These are phyloP conservation scores for Picea sitchensis DNA, from an alignment of 75 land plant genomes.

Conservation along the genomic window DNA sequence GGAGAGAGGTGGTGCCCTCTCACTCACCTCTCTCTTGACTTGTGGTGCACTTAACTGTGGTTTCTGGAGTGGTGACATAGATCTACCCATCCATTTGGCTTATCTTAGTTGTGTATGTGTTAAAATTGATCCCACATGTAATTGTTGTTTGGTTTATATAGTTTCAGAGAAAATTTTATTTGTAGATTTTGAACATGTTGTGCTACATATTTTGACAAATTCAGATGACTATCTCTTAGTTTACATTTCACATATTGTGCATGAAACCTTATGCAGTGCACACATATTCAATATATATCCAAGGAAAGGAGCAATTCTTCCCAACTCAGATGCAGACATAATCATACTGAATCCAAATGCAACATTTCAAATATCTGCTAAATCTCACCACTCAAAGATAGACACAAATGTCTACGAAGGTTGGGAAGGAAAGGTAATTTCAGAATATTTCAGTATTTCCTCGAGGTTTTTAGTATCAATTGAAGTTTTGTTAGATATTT, in stretches of 20 bases:
- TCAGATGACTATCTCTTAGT: background rate
- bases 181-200: background rate
- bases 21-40: too few relatives aligned
- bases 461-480: background rate
- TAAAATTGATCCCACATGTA: background rate
- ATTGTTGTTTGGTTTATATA: background rate
- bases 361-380: conserved; percentile 62
- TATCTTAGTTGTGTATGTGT: background rate
- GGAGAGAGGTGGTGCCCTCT: too few relatives aligned
- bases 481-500: background rate
- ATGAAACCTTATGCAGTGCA: conserved; percentile 52
- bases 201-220: background rate
- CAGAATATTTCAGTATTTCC: too few relatives aligned
- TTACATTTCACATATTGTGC: background rate
- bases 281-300: conserved; percentile 95
- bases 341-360: conserved; percentile 86
- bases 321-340: conserved; percentile 95
- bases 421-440: conserved; percentile 67
- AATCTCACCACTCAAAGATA: conserved; percentile 78
- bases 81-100: too few relatives aligned
- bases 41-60: too few relatives aligned
- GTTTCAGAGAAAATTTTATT: background rate
- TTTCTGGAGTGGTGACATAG: too few relatives aligned
- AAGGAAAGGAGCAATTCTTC: conserved; percentile 91
- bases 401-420: conserved; percentile 97